phyloP scores from a whole-genome alignment of 1,284 basidiomycete species.

The Apiotrichum sp. region DNA sequence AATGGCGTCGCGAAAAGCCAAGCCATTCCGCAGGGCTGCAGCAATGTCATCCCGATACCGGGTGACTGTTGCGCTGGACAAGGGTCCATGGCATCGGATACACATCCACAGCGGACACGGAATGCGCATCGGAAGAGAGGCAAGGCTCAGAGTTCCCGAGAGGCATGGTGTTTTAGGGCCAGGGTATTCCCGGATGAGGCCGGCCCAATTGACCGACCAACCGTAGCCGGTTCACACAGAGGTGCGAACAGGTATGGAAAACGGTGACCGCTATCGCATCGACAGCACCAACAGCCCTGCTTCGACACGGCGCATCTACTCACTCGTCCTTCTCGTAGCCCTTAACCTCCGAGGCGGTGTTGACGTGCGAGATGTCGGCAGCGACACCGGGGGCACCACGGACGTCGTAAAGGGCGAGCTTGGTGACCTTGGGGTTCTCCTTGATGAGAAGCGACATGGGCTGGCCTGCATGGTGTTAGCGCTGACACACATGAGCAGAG shows the following conservation, averaged over 20 bases:
- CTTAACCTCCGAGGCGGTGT: conserved; percentile 52
- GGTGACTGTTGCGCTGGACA: too few relatives aligned
- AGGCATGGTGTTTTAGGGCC: too few relatives aligned
- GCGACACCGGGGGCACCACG: conserved; percentile 94
- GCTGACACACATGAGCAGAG: not conserved
- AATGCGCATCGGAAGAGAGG: not conserved
- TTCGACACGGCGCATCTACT: conserved; percentile 16
- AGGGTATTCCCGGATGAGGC: not conserved
- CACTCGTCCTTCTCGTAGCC: conserved; percentile 55
- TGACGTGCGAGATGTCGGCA: conserved; percentile 86
- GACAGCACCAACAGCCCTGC: too few relatives aligned
- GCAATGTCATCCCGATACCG: too few relatives aligned
- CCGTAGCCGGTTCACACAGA: too few relatives aligned
- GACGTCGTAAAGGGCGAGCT: conserved; percentile 91
- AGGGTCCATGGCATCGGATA: not conserved
- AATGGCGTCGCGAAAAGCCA: too few relatives aligned
- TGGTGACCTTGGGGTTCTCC: conserved; percentile 70
- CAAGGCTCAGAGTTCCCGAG: too few relatives aligned
- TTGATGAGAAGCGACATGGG: conserved; percentile 87
- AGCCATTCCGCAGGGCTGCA: too few relatives aligned
- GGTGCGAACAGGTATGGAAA: too few relatives aligned
- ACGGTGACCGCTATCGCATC: too few relatives aligned
- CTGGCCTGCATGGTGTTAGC: conserved; percentile 56
- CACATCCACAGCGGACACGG: not conserved
- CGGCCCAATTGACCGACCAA: not conserved